Evolutionary conservation across 257 asterid genomes (phyloP), one percentile per base, ranked within the genome.

Genomic region (Euphrasia confusa): DNA sequence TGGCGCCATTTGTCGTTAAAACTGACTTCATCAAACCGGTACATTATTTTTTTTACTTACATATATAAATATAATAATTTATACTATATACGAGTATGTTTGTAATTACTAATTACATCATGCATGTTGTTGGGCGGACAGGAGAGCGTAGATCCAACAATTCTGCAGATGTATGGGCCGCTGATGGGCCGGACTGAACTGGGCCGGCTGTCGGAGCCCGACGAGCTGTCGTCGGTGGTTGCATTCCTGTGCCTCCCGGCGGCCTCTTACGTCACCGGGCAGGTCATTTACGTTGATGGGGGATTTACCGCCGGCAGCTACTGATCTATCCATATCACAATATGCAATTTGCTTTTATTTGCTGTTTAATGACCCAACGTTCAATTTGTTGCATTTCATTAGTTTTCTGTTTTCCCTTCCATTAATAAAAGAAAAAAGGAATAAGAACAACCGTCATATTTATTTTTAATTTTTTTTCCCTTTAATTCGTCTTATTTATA

Each of bases 221-320:
- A 84, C 32, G 95, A 87, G 60, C 50, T 84, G 0, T 81, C 95
- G 2, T 71, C 89, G n/a, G 14, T 82, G 74, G 89, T 84, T 15
- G 84, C 92, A 24, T 84, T 87, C 48, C 87, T 87, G 8, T 84
- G 89, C 68, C 89, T 87, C 10, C 89, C 95, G 0, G 89, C 77
- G 18, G 84, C 95, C 53, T 80, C 92, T 1, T 82, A 80, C 68
- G 77, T 87, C 54, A 84, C 80, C 6, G 93, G 93, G 4, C 95
- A 87, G 67, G 63, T 87, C 59, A 78, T 87, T 42, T 76, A 68
- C 32, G 83, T 82, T 37, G 95, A 87, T 39, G 95, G 93, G 15
- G 95, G 95, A 26, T 82, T 56, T 15, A 80, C 89, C 4, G 85
- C 90, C 4, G 79, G 90, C 18, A 56, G 66, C 49, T 71, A 53